Evolutionary conservation across 176 grass and related monocot species (phyloP), one percentile per base, ranked within the genome.

Genomic region (Musa schizocarpa): DNA sequence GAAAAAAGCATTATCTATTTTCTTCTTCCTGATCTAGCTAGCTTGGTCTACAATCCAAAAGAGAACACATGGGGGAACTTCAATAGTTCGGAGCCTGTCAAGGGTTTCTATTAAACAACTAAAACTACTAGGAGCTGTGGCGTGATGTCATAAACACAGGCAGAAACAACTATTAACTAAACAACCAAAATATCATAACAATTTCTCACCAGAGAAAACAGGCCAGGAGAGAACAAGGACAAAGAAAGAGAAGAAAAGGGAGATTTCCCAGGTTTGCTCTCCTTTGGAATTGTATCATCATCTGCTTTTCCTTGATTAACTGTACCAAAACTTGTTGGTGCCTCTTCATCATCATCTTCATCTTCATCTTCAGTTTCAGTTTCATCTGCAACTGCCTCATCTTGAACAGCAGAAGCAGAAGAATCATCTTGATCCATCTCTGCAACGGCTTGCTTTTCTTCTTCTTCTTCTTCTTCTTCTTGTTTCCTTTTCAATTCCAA

Each of bases 181-280:
- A 51, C 27, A 69, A 23, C 13, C 34, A 8, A 14, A 53, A 23
- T 19, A 73, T 74, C 0, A 74, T 13, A 19, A 11, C 34, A 9
- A 34, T 11, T 71, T 43, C 78, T 80, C 23, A 80, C 78, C 56
- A 53, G 13, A 50, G 78, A 63, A 71, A 51, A 22, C 34, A 50
- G 78, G 55, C 14, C 25, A 16, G 54, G 11, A n/a, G 56, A 25
- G 19, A 49, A 2, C 16, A 80, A 27, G 6, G 78, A 80, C 69
- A 80, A 63, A 16, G 78, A 63, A 23, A 80, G 78, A 19, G 78
- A 80, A 73, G 78, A 80, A 71, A 80, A 80, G 13, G 78, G 68
- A 58, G 48, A 62, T 20, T 73, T 64, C 23, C 56, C 56, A 2
- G 13, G 43, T 50, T 80, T 73, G 56, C 55, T 80, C 52, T 73